Evolutionary conservation across 2,329 filamentous ascomycete species (phyloP).

Genomic region (Pseudogymnoascus sp.): DNA sequence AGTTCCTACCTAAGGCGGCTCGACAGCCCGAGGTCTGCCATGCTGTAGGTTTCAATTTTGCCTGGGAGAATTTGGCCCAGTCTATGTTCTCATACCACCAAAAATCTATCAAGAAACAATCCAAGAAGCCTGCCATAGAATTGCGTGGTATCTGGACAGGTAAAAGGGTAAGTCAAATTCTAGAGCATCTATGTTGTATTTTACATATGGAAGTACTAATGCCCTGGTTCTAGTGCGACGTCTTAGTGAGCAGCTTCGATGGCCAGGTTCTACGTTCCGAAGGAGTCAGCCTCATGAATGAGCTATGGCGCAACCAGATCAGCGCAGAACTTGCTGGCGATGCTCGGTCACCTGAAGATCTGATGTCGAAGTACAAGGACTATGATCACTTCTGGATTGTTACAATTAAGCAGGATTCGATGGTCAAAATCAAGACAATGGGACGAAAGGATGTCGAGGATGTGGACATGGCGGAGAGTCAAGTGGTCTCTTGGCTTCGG

Average conservation of each 20-base stretch:
- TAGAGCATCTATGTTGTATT: background rate
- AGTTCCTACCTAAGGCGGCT: constrained; percentile 66
- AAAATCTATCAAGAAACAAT: constrained; percentile 46
- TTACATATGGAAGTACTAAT: background rate
- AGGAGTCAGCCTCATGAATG: constrained; percentile 69
- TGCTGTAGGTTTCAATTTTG: constrained; percentile 86
- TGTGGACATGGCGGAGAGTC: constrained; percentile 63
- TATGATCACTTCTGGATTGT: constrained; percentile 80
- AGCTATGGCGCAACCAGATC: constrained; percentile 76
- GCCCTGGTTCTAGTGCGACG: constrained; percentile 58
- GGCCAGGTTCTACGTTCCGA: constrained; percentile 64
- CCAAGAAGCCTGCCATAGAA: constrained; percentile 66
- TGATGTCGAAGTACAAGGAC: constrained; percentile 68
- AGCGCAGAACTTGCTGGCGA: constrained; percentile 82
- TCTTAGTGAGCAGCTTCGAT: constrained; percentile 84
- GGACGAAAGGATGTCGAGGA: constrained; percentile 68
- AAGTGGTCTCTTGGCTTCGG: constrained; percentile 74
- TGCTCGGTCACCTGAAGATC: constrained; percentile 69
- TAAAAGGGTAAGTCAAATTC: constrained; percentile 54
- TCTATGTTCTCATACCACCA: constrained; percentile 46
- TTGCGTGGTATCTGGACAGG: constrained; percentile 50
- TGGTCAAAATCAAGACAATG: constrained; percentile 72
- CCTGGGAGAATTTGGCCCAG: constrained; percentile 73
- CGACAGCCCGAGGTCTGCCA: constrained; percentile 59
- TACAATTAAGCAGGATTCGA: constrained; percentile 71